Conservation (phyloP, 768 basidiomycete species). For the Mycena galericulata region DNA sequence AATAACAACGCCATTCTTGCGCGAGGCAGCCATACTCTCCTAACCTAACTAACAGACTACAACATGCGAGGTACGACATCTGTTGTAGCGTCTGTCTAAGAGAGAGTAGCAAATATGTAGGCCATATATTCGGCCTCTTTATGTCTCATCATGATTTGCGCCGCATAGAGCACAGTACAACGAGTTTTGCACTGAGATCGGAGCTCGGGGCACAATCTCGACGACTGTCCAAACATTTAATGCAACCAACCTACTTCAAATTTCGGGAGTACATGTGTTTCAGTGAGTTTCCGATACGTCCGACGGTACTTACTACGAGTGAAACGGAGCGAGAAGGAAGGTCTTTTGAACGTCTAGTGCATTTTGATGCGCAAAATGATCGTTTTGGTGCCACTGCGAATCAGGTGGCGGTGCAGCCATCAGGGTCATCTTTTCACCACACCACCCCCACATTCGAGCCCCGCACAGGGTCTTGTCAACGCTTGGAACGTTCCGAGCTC, state of each 20-base stretch:
- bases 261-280: neutral
- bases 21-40: too few relatives aligned
- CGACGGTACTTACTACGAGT: neutral
- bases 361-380: slow-evolving; percentile 11
- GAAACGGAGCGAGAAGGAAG: slow-evolving; percentile 5
- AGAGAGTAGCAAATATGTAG: too few relatives aligned
- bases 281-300: neutral
- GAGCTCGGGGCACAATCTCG: too few relatives aligned
- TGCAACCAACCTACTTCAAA: neutral
- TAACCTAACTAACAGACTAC: too few relatives aligned
- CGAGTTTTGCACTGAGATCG: too few relatives aligned
- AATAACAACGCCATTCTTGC: too few relatives aligned
- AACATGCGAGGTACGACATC: too few relatives aligned
- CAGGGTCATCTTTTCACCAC: slow-evolving; percentile 4
- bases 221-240: neutral
- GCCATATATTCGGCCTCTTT: too few relatives aligned
- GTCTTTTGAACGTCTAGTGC: slow-evolving; percentile 9
- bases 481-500: slow-evolving; percentile 3
- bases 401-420: slow-evolving; percentile 13
- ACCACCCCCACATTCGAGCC: neutral
- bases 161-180: too few relatives aligned
- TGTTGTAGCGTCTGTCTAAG: too few relatives aligned
- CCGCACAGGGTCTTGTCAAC: slow-evolving; percentile 1
- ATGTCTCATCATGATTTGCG: too few relatives aligned
- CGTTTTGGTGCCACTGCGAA: neutral